Conservation (phyloP, 2,329 filamentous ascomycete genomes). For the Fusarium circinatum region DNA sequence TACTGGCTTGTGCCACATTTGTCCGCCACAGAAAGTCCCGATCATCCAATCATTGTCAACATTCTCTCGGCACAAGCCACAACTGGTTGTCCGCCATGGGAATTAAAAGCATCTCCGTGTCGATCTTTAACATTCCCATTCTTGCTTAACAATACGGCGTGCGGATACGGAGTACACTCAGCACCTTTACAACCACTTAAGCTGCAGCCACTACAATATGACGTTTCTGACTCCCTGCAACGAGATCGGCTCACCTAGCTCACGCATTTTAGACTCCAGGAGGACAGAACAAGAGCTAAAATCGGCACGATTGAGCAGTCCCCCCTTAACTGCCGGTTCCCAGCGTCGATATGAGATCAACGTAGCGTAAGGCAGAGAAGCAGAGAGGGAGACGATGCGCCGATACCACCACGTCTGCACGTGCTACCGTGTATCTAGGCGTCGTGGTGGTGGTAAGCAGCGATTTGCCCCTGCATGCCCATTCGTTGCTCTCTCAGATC, state of each 20-base stretch:
- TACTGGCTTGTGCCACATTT: constrained; percentile 7
- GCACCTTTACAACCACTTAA: background rate
- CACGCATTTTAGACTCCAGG: constrained; percentile 1
- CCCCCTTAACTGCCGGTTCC: background rate
- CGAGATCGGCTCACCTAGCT: constrained; percentile 17
- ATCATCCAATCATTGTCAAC: background rate
- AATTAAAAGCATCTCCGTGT: constrained; percentile 16
- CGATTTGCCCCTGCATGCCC: background rate
- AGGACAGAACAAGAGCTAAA: constrained; percentile 8
- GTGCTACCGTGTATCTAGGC: background rate
- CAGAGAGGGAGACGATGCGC: background rate
- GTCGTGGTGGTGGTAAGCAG: background rate
- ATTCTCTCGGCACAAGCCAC: constrained; percentile 17
- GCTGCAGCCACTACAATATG: constrained; percentile 15
- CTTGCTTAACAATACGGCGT: background rate
- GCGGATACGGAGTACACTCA: background rate
- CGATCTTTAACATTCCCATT: constrained; percentile 33
- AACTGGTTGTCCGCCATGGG: constrained; percentile 9
- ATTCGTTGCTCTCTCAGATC: constrained; percentile 23
- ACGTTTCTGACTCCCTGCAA: constrained; percentile 15
- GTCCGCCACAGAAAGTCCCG: constrained; percentile 6
- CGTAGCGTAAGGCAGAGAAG: constrained; percentile 1
- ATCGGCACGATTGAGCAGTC: constrained; percentile 1
- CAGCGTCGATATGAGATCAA: constrained; percentile 27
- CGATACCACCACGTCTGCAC: constrained; percentile 2